Conservation (phyloP, 345 rosid species). For the Stellera chamaejasme region DNA sequence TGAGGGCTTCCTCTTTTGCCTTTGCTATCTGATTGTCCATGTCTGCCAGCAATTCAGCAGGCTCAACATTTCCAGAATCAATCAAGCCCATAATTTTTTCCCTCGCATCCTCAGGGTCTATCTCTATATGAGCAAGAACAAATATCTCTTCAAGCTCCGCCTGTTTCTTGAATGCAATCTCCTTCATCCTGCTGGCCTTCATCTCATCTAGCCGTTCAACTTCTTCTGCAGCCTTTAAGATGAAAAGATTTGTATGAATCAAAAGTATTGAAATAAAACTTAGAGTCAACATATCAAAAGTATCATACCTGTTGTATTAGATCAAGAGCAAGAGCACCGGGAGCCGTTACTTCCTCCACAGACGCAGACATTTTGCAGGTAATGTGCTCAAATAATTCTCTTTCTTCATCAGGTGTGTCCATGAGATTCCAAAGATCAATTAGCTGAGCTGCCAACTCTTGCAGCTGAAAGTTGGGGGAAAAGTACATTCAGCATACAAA, state of each 20-base stretch:
- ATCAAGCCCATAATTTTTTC: slow-evolving; percentile 53
- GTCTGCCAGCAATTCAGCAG: slow-evolving; percentile 48
- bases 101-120: slow-evolving; percentile 68
- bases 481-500: no score
- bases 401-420: slow-evolving; percentile 79
- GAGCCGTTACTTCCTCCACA: slow-evolving; percentile 62
- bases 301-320: slow-evolving; percentile 61
- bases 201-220: slow-evolving; percentile 86
- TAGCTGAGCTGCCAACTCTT: slow-evolving; percentile 74
- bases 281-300: background rate
- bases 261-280: no score
- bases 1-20: slow-evolving; percentile 54
- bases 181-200: slow-evolving; percentile 89
- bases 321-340: slow-evolving; percentile 79
- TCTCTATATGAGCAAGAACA: slow-evolving; percentile 57
- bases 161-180: slow-evolving; percentile 81
- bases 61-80: slow-evolving; percentile 60
- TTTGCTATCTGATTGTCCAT: slow-evolving; percentile 52
- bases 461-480: slow-evolving; percentile 44
- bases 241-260: background rate
- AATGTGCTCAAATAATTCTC: slow-evolving; percentile 69
- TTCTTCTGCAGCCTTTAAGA: slow-evolving; percentile 68
- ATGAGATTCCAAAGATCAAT: slow-evolving; percentile 86
- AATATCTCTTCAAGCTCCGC: slow-evolving; percentile 85
- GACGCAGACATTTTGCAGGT: slow-evolving; percentile 71